Evolutionary conservation across 2,329 filamentous ascomycete genomes (phyloP).

Genomic region (Aspergillus nomiae): DNA sequence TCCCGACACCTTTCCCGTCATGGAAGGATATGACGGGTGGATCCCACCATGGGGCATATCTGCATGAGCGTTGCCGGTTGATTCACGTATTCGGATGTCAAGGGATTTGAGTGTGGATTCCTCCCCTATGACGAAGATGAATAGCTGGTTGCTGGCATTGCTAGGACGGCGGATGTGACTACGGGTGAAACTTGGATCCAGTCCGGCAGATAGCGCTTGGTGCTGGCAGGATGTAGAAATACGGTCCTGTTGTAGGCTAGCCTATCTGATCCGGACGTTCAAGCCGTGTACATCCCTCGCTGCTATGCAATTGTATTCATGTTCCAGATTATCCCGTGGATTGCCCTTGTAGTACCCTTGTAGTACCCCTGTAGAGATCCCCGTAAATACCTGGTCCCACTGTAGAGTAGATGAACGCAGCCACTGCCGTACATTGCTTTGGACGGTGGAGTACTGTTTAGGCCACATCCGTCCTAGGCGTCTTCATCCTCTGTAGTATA

Average conservation of each 20-base stretch:
- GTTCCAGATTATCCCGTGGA: background rate
- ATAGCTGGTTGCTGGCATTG: conserved; percentile 15
- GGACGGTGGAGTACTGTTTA: background rate
- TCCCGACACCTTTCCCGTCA: conserved; percentile 14
- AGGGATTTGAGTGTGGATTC: conserved; percentile 6
- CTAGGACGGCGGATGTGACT: conserved; percentile 12
- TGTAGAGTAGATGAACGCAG: background rate
- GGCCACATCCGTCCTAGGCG: background rate
- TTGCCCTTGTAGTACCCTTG: conserved; percentile 4
- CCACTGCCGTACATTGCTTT: background rate
- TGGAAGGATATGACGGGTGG: conserved; percentile 11
- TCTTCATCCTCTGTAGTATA: background rate
- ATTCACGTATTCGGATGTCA: conserved; percentile 17
- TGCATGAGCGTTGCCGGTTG: conserved; percentile 16
- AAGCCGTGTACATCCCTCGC: conserved; percentile 8
- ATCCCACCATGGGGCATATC: conserved; percentile 12
- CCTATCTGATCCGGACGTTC: background rate
- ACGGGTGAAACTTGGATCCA: conserved; percentile 5
- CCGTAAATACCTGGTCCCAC: background rate
- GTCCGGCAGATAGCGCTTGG: background rate
- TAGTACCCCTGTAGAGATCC: background rate
- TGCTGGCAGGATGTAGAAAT: conserved; percentile 3
- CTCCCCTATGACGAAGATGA: conserved; percentile 17
- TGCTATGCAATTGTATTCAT: conserved; percentile 9
- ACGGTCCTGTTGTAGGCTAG: conserved; percentile 1